A percentile compares a stretch with the other conserved stretches of the same genome.
phyloP scores from a whole-genome alignment of 1,139 yeast genomes.

The Geotrichum australiense region DNA sequence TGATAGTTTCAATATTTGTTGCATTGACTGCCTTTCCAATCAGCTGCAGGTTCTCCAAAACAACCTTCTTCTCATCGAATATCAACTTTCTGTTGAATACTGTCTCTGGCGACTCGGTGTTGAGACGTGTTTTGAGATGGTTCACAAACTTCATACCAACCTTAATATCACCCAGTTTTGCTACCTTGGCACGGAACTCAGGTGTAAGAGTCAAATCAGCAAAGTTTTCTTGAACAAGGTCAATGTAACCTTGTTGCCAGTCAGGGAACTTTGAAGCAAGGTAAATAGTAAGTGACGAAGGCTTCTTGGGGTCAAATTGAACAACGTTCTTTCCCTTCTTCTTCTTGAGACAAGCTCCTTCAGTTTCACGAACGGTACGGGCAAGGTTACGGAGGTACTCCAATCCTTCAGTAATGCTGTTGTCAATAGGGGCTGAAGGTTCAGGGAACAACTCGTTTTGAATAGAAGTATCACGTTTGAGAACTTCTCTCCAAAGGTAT shows the following conservation, averaged over 20 bases:
- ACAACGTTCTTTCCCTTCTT: conserved; percentile 79
- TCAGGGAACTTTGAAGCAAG: conserved; percentile 84
- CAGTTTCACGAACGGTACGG: conserved; percentile 86
- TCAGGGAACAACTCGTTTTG: conserved; percentile 78
- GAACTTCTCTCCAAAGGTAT: conserved; percentile 74
- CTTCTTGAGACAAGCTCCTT: conserved; percentile 79
- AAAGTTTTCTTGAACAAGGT: conserved; percentile 71
- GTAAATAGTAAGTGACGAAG: conserved; percentile 65
- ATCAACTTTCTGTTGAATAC: conserved; percentile 84
- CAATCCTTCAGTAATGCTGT: conserved; percentile 57
- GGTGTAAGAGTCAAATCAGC: conserved; percentile 37
- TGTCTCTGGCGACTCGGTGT: conserved; percentile 48
- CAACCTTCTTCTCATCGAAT: conserved; percentile 67
- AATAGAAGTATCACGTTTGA: conserved; percentile 50
- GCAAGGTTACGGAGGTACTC: conserved; percentile 70
- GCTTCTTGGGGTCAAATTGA: conserved; percentile 63
- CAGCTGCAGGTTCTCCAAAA: conserved; percentile 45
- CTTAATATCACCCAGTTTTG: conserved; percentile 52
- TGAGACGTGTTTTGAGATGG: conserved; percentile 70
- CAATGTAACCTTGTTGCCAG: conserved; percentile 90
- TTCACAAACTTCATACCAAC: conserved; percentile 97
- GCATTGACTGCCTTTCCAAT: conserved; percentile 63
- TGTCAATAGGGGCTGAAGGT: conserved; percentile 57
- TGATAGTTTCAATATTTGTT: conserved; percentile 50
- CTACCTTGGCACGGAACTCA: conserved; percentile 35